These are phyloP conservation scores for Bretschneidera sinensis DNA, from an alignment of 345 rosid species.

Conservation along the genomic window DNA sequence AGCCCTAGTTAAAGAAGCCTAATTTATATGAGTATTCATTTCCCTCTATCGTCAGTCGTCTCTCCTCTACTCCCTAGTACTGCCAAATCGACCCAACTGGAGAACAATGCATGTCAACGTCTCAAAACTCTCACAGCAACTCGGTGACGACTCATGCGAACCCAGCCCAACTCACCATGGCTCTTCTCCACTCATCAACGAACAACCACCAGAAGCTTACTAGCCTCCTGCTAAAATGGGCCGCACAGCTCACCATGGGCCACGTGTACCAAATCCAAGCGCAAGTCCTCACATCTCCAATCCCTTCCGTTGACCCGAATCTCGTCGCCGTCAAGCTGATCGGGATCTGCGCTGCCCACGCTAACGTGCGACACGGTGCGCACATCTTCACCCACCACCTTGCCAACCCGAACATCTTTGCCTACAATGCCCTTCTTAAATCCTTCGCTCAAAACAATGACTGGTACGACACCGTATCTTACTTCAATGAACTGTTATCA, in stretches of 20 bases:
- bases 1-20: no score
- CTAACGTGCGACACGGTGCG: not conserved
- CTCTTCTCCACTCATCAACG: not conserved
- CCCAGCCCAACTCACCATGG: not conserved
- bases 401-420: not conserved
- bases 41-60: no score
- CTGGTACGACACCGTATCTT: not conserved
- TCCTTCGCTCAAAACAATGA: not conserved
- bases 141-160: no score
- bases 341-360: not conserved
- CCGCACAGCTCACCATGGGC: not conserved
- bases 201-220: not conserved
- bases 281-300: not conserved
- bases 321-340: conserved; percentile 3
- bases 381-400: not conserved
- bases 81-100: not conserved
- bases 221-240: not conserved
- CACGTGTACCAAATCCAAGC: conserved; percentile 1
- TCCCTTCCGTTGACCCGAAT: not conserved
- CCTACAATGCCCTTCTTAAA: not conserved
- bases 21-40: no score
- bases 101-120: no score
- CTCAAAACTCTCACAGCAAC: no score
- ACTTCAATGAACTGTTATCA: not conserved
- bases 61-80: no score